Evolutionary conservation across 2,329 filamentous ascomycete genomes (phyloP).

Genomic region (Lasiodiplodia gonubiensis): DNA sequence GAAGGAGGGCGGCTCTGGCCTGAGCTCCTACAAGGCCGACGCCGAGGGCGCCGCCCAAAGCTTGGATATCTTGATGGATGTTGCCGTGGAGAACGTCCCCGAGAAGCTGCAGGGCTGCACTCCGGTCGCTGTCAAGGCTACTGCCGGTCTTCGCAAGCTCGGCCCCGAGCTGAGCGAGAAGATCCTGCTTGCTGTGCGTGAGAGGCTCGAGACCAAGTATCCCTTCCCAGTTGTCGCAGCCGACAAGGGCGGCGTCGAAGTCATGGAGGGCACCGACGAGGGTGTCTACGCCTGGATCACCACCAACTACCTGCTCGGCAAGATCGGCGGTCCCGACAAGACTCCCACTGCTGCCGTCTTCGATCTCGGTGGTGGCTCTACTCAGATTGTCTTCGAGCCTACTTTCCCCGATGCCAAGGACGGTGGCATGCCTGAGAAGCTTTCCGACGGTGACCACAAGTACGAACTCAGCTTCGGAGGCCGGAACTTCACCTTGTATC

Average conservation of each 20-base stretch:
- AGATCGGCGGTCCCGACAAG: slow-evolving; percentile 91
- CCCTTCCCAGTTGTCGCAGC: slow-evolving; percentile 92
- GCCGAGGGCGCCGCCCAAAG: slow-evolving; percentile 87
- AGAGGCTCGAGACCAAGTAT: slow-evolving; percentile 83
- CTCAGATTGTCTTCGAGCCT: slow-evolving; percentile 98
- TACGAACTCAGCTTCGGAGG: slow-evolving; percentile 91
- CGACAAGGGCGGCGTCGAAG: slow-evolving; percentile 85
- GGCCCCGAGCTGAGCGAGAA: slow-evolving; percentile 79
- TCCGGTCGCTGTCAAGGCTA: slow-evolving; percentile 96
- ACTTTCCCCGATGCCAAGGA: slow-evolving; percentile 76
- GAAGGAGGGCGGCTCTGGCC: slow-evolving; percentile 74
- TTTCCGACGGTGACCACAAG: slow-evolving; percentile 92
- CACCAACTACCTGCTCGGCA: slow-evolving; percentile 96
- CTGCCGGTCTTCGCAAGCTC: slow-evolving; percentile 87
- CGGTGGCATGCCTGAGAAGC: slow-evolving; percentile 82
- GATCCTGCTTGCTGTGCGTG: slow-evolving; percentile 84
- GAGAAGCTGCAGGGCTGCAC: slow-evolving; percentile 90
- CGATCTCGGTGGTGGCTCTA: slow-evolving; percentile 94
- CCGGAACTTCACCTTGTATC: slow-evolving; percentile 89
- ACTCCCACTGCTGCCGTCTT: slow-evolving; percentile 92
- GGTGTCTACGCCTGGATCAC: slow-evolving; percentile 99
- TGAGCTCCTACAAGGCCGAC: slow-evolving; percentile 87
- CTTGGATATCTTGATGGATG: slow-evolving; percentile 84
- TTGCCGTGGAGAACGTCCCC: slow-evolving; percentile 83
- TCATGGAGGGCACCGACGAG: slow-evolving; percentile 97